A percentile compares a stretch with the other conserved stretches of the same genome.
Conservation (phyloP, 768 basidiomycete genomes). For the Panaeolus cyanescens region DNA sequence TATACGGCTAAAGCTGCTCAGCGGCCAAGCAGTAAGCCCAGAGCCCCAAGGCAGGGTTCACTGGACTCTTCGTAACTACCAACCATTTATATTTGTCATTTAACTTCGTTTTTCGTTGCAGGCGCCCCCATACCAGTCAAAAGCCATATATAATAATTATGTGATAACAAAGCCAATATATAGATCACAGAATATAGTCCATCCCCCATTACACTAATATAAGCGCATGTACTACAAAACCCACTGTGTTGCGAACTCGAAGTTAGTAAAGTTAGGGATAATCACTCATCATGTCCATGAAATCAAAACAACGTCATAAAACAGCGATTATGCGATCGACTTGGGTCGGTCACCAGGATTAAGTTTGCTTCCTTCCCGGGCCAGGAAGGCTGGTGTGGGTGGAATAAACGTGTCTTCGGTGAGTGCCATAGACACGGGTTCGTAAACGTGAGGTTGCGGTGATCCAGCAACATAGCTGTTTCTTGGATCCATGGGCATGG, state of each 20-base stretch:
- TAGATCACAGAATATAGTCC: constrained; percentile 4
- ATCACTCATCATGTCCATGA: background rate
- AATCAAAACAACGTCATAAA: background rate
- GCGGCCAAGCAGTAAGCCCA: background rate
- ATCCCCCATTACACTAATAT: constrained; percentile 1
- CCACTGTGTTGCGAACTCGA: background rate
- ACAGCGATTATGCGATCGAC: constrained; percentile 36
- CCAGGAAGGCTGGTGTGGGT: constrained; percentile 58
- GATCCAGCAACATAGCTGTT: constrained; percentile 41
- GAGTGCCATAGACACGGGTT: constrained; percentile 72
- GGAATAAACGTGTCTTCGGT: constrained; percentile 62
- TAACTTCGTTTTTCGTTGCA: background rate
- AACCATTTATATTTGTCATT: background rate
- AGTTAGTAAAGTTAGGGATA: background rate
- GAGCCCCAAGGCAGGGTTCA: background rate
- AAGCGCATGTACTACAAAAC: background rate
- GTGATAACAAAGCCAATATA: constrained; percentile 1
- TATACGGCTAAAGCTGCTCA: background rate
- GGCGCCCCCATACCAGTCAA: background rate
- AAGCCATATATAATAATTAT: constrained; percentile 3
- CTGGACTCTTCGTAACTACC: background rate
- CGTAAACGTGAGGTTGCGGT: constrained; percentile 49
- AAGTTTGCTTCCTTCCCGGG: constrained; percentile 31
- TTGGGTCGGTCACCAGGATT: constrained; percentile 43
- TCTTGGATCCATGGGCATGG: constrained; percentile 57